Base-by-base conservation (phyloP, 2,329 filamentous ascomycete species). In the Ceratocystis lukuohia region DNA sequence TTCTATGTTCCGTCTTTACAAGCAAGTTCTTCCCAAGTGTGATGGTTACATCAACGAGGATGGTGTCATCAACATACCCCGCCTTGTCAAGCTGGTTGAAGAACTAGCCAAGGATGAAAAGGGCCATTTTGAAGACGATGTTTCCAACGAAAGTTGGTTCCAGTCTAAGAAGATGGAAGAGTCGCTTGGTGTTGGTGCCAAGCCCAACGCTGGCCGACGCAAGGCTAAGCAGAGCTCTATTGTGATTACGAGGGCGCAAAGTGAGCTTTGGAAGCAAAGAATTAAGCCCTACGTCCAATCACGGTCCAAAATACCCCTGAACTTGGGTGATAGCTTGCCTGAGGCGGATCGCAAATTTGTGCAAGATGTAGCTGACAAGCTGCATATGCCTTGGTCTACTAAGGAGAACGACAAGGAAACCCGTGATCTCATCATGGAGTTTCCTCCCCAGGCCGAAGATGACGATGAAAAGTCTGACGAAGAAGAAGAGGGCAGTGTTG, bases 1-100 rank as follows among this genome's bases (percentile, higher is more conserved):
- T 28, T 87, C 94, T 73, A 99, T 99, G 94, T 99, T 99, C 76
- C 88, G 88, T 73, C 86, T 96, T 68, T 99, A 99, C 81, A 97
- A 97, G 76, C 82, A 88, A 61, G 86, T 96, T 46, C 79, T 99
- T 68, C 92, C 92, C 6, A 86, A 88, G 73, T 88, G 91, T 72
- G 89, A 90, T 66, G 94, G 94, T 4, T 99, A 97, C 75, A 93
- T 99, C 76, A 99, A 99, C 76, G 91, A 99, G 74, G 86, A 88
- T 66, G 95, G 94, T 72, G 86, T 89, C 61, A 96, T 99, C 76
- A 95, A 97, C 73, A 79, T 99, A 73, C 78, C 87, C 69, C 85
- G 94, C 66, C 79, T 99, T 68, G 84, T 84, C 64, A 78, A 88
- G 62, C 82, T 99, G 59, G 79, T 99, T 57, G 85, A 91, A 41